Evolutionary conservation across 2,329 filamentous ascomycete species (phyloP).

Genomic region (Ceratocystis cacaofunesta): DNA sequence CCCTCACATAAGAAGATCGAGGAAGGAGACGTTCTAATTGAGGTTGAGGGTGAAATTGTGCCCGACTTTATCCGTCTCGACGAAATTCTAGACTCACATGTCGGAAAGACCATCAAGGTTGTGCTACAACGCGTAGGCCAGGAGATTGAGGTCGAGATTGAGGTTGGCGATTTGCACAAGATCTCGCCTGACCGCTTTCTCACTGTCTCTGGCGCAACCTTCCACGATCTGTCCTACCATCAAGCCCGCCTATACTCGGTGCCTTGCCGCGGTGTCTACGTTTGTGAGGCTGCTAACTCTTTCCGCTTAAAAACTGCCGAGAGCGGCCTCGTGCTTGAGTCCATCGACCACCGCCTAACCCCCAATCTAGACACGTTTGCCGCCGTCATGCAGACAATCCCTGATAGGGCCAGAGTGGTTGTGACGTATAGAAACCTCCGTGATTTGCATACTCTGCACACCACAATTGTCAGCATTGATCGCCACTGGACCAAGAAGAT

Average conservation of each 20-base stretch:
- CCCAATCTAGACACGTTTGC: constrained; percentile 80
- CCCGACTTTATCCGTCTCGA: constrained; percentile 88
- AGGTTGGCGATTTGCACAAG: constrained; percentile 76
- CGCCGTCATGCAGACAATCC: constrained; percentile 75
- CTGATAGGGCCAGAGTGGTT: constrained; percentile 69
- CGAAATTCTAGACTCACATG: constrained; percentile 77
- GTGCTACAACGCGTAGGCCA: constrained; percentile 79
- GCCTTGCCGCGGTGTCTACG: constrained; percentile 78
- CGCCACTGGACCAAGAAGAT: constrained; percentile 94
- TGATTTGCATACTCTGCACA: constrained; percentile 88
- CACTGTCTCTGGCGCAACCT: constrained; percentile 81
- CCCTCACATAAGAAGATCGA: constrained; percentile 77
- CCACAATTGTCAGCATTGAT: constrained; percentile 81
- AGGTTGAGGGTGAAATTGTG: constrained; percentile 83
- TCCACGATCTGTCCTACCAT: constrained; percentile 94
- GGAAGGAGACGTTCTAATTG: constrained; percentile 84
- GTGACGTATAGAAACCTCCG: constrained; percentile 91
- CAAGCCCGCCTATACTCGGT: constrained; percentile 94
- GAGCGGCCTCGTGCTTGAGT: constrained; percentile 86
- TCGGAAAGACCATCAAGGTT: constrained; percentile 62
- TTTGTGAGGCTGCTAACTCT: constrained; percentile 87
- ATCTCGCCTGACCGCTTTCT: constrained; percentile 96
- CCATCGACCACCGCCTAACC: constrained; percentile 81
- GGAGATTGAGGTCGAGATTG: constrained; percentile 69
- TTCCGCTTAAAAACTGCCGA: constrained; percentile 88